Conservation (phyloP, 208 protist species). For the Acanthamoeba royreba region DNA sequence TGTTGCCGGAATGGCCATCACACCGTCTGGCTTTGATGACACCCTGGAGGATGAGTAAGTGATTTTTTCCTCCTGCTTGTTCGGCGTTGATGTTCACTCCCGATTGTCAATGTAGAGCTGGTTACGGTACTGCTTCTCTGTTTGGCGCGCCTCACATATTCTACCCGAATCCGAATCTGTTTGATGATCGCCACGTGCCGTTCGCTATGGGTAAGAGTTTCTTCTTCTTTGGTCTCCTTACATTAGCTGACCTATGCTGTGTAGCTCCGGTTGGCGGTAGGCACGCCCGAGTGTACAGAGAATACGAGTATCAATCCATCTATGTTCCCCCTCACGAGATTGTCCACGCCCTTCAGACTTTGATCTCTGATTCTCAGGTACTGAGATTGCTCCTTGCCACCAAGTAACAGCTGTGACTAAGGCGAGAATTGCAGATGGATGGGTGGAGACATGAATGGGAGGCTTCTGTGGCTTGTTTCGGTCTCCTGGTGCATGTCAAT, state of each 20-base stretch:
- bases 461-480: neutral
- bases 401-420: too few relatives aligned
- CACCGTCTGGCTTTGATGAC: constrained; percentile 24
- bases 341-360: constrained; percentile 9
- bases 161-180: constrained; percentile 26
- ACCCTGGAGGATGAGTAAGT: constrained; percentile 42
- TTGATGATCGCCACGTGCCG: neutral
- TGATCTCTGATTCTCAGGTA: neutral
- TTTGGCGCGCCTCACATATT: constrained; percentile 6
- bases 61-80: neutral
- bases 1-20: neutral
- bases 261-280: neutral
- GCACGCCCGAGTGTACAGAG: neutral
- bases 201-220: constrained; percentile 18
- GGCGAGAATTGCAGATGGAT: neutral
- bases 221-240: neutral
- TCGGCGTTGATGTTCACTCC: too few relatives aligned
- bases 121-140: neutral
- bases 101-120: too few relatives aligned
- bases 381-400: neutral
- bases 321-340: constrained; percentile 14
- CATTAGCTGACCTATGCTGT: neutral
- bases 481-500: neutral
- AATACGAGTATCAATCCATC: constrained; percentile 37
- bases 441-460: constrained; percentile 21